phyloP scores from a whole-genome alignment of 495 filamentous ascomycete genomes.

The Hypomontagnella submonticulosa region DNA sequence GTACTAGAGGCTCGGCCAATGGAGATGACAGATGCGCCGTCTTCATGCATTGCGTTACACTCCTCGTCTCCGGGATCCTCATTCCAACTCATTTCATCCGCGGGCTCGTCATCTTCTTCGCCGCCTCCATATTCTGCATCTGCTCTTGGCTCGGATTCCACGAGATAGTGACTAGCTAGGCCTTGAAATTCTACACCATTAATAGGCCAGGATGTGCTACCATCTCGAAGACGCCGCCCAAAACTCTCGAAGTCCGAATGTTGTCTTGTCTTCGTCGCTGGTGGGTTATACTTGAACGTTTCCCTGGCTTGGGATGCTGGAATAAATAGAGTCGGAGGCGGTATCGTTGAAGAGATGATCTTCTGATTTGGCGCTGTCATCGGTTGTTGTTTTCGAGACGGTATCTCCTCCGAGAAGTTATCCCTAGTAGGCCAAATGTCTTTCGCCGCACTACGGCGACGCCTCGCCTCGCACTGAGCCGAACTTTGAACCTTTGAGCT shows the following conservation, averaged over 20 bases:
- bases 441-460: constrained; percentile 3
- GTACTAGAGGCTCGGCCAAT: constrained; percentile 3
- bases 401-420: constrained; percentile 40
- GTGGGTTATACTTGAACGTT: background rate
- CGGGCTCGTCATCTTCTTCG: constrained; percentile 3
- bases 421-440: constrained; percentile 45
- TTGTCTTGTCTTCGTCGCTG: constrained; percentile 25
- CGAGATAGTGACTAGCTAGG: background rate
- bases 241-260: constrained; percentile 43
- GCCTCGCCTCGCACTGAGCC: constrained; percentile 7
- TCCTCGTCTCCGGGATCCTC: background rate
- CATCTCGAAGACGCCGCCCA: constrained; percentile 12
- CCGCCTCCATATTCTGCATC: constrained; percentile 5
- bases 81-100: background rate
- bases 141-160: background rate
- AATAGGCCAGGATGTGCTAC: background rate
- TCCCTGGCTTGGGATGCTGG: constrained; percentile 1
- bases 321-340: constrained; percentile 12
- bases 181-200: background rate
- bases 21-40: background rate
- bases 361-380: constrained; percentile 15
- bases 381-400: too few species aligned
- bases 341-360: constrained; percentile 21
- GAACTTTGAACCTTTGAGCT: background rate
- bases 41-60: background rate